Conservation (phyloP, 2,329 filamentous ascomycete genomes). For the Ophiocordyceps camponoti-saundersi region DNA sequence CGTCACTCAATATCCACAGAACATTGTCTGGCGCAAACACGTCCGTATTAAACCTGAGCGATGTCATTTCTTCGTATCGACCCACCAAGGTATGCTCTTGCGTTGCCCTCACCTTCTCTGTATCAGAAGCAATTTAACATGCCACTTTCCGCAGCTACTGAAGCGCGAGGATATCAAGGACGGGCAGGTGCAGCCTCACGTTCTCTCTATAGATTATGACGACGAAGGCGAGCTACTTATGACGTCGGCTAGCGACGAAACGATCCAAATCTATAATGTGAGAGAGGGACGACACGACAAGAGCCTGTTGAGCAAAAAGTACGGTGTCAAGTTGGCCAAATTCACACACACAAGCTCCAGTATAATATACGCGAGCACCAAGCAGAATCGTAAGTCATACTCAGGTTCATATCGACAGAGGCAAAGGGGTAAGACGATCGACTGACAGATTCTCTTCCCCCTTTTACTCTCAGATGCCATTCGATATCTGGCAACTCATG, state of each 20-base stretch:
- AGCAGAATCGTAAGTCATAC: slow-evolving; percentile 56
- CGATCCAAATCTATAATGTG: slow-evolving; percentile 87
- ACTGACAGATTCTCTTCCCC: not conserved
- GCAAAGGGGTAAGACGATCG: not conserved
- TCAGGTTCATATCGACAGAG: not conserved
- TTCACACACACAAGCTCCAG: slow-evolving; percentile 87
- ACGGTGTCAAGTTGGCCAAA: slow-evolving; percentile 82
- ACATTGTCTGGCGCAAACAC: slow-evolving; percentile 21
- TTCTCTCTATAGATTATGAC: slow-evolving; percentile 91
- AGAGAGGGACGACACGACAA: slow-evolving; percentile 83
- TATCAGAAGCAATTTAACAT: not conserved
- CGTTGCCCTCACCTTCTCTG: not conserved
- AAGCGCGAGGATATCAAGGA: slow-evolving; percentile 38
- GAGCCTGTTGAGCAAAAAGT: slow-evolving; percentile 85
- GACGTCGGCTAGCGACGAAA: slow-evolving; percentile 83
- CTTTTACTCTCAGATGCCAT: slow-evolving; percentile 47
- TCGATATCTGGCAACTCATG: slow-evolving; percentile 76
- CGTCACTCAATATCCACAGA: slow-evolving; percentile 29
- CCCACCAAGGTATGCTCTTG: slow-evolving; percentile 51
- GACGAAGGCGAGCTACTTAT: slow-evolving; percentile 87
- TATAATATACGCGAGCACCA: slow-evolving; percentile 91
- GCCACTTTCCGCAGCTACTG: slow-evolving; percentile 28
- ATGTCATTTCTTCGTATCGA: slow-evolving; percentile 61
- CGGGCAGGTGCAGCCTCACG: slow-evolving; percentile 36
- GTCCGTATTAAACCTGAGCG: slow-evolving; percentile 50